These are phyloP conservation scores for Wickerhamiella domercqiae DNA, from an alignment of 805 yeast genomes.

Conservation along the genomic window DNA sequence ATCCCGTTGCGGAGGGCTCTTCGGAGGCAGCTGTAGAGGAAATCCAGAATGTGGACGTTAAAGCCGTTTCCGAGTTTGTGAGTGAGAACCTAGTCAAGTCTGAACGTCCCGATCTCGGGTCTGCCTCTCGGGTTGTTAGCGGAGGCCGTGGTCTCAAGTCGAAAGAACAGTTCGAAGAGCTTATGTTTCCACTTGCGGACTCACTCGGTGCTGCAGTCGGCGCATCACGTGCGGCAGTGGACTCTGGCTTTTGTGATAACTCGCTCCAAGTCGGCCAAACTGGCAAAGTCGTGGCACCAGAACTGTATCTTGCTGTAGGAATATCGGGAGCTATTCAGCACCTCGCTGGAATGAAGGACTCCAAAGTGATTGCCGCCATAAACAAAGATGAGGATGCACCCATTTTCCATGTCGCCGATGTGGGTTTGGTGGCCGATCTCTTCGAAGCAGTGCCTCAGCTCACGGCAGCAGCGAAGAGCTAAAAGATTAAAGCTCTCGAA, in stretches of 20 bases:
- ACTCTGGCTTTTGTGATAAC: constrained; percentile 88
- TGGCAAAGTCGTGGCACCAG: constrained; percentile 96
- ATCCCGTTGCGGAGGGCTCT: constrained; percentile 28
- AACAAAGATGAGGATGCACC: constrained; percentile 93
- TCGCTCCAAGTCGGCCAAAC: constrained; percentile 97
- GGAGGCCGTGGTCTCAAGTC: constrained; percentile 92
- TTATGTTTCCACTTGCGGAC: constrained; percentile 72
- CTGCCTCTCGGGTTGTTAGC: constrained; percentile 67
- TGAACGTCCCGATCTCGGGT: constrained; percentile 81
- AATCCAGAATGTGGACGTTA: constrained; percentile 22
- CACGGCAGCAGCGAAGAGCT: too few relatives aligned
- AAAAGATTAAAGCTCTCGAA: too few relatives aligned
- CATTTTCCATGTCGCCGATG: constrained; percentile 78
- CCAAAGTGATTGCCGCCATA: constrained; percentile 84
- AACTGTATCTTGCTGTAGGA: constrained; percentile 83
- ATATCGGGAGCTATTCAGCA: constrained; percentile 97
- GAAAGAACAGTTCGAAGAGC: constrained; percentile 68
- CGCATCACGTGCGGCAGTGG: constrained; percentile 97
- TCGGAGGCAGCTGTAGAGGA: constrained; percentile 29
- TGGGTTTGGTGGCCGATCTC: constrained; percentile 79
- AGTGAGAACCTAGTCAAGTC: constrained; percentile 59
- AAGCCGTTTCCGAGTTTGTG: constrained; percentile 43
- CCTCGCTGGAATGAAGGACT: constrained; percentile 95
- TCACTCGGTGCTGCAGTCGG: constrained; percentile 85
- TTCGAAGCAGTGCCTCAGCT: constrained; percentile 82